A percentile compares a stretch with the other conserved stretches of the same genome.
These are phyloP conservation scores for Penicillium canariense DNA, from an alignment of 495 filamentous ascomycete species.

Conservation along the genomic window DNA sequence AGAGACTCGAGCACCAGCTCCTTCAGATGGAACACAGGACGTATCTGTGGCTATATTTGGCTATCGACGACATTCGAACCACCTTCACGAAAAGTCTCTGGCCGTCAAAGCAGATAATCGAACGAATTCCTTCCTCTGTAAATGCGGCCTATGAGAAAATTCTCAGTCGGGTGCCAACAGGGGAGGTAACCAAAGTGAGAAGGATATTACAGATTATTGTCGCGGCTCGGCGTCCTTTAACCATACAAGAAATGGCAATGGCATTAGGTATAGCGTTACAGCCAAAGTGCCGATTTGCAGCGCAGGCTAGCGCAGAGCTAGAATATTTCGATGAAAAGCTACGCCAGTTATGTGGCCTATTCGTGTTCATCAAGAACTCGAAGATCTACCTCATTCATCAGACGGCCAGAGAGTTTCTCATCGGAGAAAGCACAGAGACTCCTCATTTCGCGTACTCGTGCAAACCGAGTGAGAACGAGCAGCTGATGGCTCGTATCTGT, in stretches of 20 bases:
- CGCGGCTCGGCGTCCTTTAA: slow-evolving; percentile 35
- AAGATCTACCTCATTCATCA: slow-evolving; percentile 38
- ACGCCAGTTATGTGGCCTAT: slow-evolving; percentile 36
- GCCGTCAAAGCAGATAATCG: slow-evolving; percentile 14
- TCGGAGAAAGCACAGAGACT: slow-evolving; percentile 3
- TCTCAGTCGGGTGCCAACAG: slow-evolving; percentile 19
- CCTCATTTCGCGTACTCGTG: slow-evolving; percentile 7
- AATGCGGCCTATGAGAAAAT: slow-evolving; percentile 29
- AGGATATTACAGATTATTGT: slow-evolving; percentile 39
- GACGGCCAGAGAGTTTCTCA: slow-evolving; percentile 33
- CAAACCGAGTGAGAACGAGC: slow-evolving; percentile 11
- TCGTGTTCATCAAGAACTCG: slow-evolving; percentile 36
- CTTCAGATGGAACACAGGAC: slow-evolving; percentile 31
- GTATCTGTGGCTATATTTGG: slow-evolving; percentile 37
- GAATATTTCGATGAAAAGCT: slow-evolving; percentile 20
- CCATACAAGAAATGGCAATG: slow-evolving; percentile 36
- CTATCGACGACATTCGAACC: slow-evolving; percentile 20
- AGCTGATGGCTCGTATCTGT: slow-evolving; percentile 21
- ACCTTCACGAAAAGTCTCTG: slow-evolving; percentile 21
- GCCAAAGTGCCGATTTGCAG: slow-evolving; percentile 11
- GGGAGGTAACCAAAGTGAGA: slow-evolving; percentile 10
- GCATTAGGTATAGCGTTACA: slow-evolving; percentile 29
- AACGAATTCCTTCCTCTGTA: slow-evolving; percentile 22
- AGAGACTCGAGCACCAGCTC: slow-evolving; percentile 18
- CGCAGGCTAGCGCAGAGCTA: slow-evolving; percentile 23